Evolutionary conservation across 2,329 filamentous ascomycete genomes (phyloP), one percentile per base, ranked within the genome.

Genomic region (Fusarium devonianum): DNA sequence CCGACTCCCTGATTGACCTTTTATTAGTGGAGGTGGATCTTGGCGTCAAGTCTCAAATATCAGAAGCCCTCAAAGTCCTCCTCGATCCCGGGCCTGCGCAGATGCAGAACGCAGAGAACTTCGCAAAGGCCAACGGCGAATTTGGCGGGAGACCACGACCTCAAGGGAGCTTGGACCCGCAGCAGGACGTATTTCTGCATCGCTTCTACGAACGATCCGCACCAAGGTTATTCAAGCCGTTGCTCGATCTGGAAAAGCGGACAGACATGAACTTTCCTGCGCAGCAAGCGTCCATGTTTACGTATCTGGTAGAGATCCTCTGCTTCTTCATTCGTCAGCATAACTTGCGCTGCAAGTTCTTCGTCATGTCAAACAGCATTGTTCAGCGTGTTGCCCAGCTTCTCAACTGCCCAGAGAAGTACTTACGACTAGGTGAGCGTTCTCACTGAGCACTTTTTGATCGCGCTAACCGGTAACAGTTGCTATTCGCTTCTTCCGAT

Each of bases 261-360:
- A 71, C 80, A 29, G 84, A 90, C 63, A 81, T 89, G 74, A 79
- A 86, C 53, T 86, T 97, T 59, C 82, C 83, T 17, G 88, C 91
- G 43, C 86, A 94, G 64, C 88, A 96, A 70, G 90, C 94, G 18
- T 90, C 90, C n/a, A 81, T 97, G 56, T 96, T 92, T 71, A 87
- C 86, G 14, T 94, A 97, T 69, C 78, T 99, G 39, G 88, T 97
- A 44, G 94, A 99, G 68, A 90, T 97, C 19, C 80, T 97, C 39
- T 92, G 89, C 69, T 97, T 95, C 75, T 97, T 97, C 70, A 86
- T 97, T 58, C 86, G 92, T 29, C 90, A 95, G 67, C 93, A 97
- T 72, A 83, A 88, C 29, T 86, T 90, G 65, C 86, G 91, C 62
- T 92, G 88, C 75, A 94, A 95, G 71, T 89, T 86, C 66, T 96